phyloP scores from a whole-genome alignment of 495 filamentous ascomycete species.

The Aspergillus incahuasiensis region DNA sequence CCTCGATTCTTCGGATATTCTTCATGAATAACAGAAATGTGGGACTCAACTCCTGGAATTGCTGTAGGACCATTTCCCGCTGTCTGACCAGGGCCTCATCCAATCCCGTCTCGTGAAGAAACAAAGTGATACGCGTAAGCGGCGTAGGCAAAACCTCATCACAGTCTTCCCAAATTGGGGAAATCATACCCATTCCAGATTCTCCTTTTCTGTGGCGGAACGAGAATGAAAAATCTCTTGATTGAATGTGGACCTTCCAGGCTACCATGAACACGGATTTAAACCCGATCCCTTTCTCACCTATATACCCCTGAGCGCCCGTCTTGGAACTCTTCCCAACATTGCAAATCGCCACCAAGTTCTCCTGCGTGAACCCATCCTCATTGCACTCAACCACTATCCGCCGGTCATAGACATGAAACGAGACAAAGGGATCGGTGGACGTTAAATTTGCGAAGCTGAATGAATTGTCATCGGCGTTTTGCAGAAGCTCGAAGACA shows the following conservation, averaged over 20 bases:
- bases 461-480: conserved; percentile 6
- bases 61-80: no score
- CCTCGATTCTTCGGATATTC: no score
- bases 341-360: conserved; percentile 1
- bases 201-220: neutral
- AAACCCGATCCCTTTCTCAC: conserved; percentile 5
- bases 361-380: neutral
- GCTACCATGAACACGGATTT: conserved; percentile 7
- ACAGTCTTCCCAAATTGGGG: no score
- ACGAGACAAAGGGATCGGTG: neutral
- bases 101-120: no score
- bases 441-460: neutral
- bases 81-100: no score
- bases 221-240: neutral
- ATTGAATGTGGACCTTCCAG: conserved; percentile 1
- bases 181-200: neutral
- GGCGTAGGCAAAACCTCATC: no score
- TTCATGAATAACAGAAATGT: no score
- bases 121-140: no score
- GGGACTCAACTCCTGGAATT: no score
- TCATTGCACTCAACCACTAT: neutral
- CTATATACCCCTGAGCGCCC: neutral
- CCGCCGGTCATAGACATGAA: neutral
- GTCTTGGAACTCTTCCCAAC: conserved; percentile 1
- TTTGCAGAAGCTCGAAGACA: conserved; percentile 5